Base-by-base conservation (phyloP, 202 grass and related monocot species). In the Setaria italica region DNA sequence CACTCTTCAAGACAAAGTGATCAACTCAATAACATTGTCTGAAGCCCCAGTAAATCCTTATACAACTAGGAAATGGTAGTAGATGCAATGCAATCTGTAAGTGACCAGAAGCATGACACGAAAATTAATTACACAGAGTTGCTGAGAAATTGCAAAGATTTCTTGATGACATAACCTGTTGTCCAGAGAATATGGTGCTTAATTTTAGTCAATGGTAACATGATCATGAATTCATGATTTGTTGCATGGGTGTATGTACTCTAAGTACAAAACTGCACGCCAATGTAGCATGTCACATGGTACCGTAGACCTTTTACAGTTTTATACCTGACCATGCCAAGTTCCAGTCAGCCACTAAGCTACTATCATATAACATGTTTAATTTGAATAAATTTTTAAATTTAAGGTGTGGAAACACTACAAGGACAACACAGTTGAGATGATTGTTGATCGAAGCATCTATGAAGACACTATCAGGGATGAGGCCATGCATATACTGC, bases 341-440 rank as follows among this genome's bases (percentile, higher is more conserved):
- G 11, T 63, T 43, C 62, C 54, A 66, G 4, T 62, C 56, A 63
- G 35, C 30, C 80, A 59, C 45, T 32, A 48, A 47, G 55, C 17
- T 57, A 47, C 30, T 29, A n/a, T 15, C 15, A 42, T 13, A 45
- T 56, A 62, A 49, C 34, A 6, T 25, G 6, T 80, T 74, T 91
- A 80, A 82, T 87, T 20, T 76, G 62, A 89, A 82, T 70, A 76
- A 76, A 74, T 86, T 4, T 92, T 77, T 34, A 42, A 17, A 69
- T 83, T 86, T 14, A 82, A 97, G 94, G 84, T 94, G 39, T 97
- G 90, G 94, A 89, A 90, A 54, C 85, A 94, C 85, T 94, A 94
- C 88, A 92, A 80, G 70, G 80, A 59, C 33, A 84, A 86, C 54
- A 92, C 58, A 46, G 42, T 86, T 71, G 88, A 92, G 67, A 81